Base-by-base conservation (phyloP, 805 yeast species). In the Kodamaea neixiangensis region DNA sequence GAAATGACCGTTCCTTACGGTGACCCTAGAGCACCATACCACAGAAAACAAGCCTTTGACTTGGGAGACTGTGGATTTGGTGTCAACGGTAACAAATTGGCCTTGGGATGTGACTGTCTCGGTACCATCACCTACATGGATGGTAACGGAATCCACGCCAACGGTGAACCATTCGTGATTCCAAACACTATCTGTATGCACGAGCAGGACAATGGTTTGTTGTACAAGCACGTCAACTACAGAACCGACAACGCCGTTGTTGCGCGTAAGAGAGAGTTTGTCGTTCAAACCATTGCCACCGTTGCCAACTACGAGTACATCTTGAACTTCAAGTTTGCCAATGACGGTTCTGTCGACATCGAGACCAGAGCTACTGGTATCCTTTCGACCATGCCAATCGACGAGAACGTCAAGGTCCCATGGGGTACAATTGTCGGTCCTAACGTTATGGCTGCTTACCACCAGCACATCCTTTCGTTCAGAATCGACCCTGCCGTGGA, bases 1-100 rank as follows among this genome's bases (percentile, higher is more conserved):
- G 96, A 87, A 71, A 87, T 88, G 96, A 87, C 93, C 38, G 96
- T 88, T 56, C 94, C 94, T 31, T 87, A 88, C 64, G 92, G 89
- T 66, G 93, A 87, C 66, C 90, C 92, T 62, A 79, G 93, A 69
- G 83, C 84, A 43, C 94, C 94, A 56, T 85, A 78, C 73, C 91
- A 86, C 71, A 81, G 93, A 78, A 87, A 88, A 73, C 92, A 86
- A 74, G 94, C 94, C 31, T 87, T 87, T 59, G 94, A 87, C 69
- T 77, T 87, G 63, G 94, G 94, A 66, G 94, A 88, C 69, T 81
- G 87, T 73, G 94, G 96, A 17, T 87, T 87, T 56, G 94, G 94
- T 69, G 80, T 75, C 56, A 79, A 76, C 54, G 91, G 87, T 56
- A 86, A 87, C 72, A 78, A 80, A 46, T 76, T 87, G 62, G 75